Percentiles rank a stretch among this genome's conserved stretches.
phyloP scores from a whole-genome alignment of 2,329 filamentous ascomycete species.

The Hirsutella thompsonii region DNA sequence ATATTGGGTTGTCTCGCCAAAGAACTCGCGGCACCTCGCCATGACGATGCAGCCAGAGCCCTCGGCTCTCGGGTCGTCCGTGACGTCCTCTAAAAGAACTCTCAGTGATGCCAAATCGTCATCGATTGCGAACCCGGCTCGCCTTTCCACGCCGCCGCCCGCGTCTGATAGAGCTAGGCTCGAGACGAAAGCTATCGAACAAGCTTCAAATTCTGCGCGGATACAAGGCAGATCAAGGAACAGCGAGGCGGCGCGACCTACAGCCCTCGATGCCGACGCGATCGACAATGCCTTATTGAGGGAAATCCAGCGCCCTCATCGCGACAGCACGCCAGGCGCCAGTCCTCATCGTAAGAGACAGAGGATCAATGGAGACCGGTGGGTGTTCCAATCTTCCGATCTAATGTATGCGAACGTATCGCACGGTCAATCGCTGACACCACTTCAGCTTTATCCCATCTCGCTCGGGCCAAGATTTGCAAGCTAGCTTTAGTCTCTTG shows the following conservation, averaged over 20 bases:
- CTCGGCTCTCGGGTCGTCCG: constrained; percentile 14
- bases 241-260: constrained; percentile 21
- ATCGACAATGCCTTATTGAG: constrained; percentile 37
- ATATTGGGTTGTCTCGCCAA: no score
- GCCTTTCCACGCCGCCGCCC: constrained; percentile 30
- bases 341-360: constrained; percentile 48
- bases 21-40: background rate
- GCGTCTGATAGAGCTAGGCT: constrained; percentile 28
- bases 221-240: constrained; percentile 21
- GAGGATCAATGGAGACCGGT: constrained; percentile 51
- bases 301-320: constrained; percentile 35
- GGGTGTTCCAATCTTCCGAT: constrained; percentile 7
- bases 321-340: constrained; percentile 37
- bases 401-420: background rate
- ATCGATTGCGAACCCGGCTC: constrained; percentile 19
- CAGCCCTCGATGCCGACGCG: constrained; percentile 32
- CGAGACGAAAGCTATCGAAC: constrained; percentile 26
- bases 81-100: constrained; percentile 18
- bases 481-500: constrained; percentile 82
- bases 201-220: constrained; percentile 18
- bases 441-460: constrained; percentile 78
- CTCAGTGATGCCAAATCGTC: constrained; percentile 18
- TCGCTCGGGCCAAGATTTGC: constrained; percentile 80
- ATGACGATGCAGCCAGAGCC: constrained; percentile 20
- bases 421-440: constrained; percentile 12